Evolutionary conservation across 225 moss, liverwort and hornwort species (phyloP).

Genomic region (Bryoerythrophyllum caledonicum): DNA sequence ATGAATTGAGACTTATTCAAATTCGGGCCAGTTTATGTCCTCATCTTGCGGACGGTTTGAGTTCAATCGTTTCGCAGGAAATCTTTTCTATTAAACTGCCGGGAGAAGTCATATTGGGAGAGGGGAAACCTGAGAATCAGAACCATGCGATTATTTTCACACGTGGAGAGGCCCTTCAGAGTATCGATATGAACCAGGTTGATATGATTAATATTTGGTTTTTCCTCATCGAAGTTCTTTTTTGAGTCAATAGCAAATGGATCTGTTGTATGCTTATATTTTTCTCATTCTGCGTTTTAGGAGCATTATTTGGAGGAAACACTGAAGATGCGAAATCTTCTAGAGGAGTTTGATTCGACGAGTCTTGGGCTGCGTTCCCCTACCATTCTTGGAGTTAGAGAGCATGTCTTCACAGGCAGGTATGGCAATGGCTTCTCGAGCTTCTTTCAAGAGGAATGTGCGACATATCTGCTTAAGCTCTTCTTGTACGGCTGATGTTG

Average conservation of each 20-base stretch:
- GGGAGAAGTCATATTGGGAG: slow-evolving; percentile 55
- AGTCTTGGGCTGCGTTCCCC: slow-evolving; percentile 43
- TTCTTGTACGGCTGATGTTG: background rate
- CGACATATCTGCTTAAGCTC: background rate
- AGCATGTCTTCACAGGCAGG: slow-evolving; percentile 78
- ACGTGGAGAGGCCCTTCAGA: slow-evolving; percentile 71
- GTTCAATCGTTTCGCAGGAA: slow-evolving; percentile 39
- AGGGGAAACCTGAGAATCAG: slow-evolving; percentile 66
- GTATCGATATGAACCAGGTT: slow-evolving; percentile 75
- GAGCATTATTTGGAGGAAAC: slow-evolving; percentile 74
- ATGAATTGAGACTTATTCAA: slow-evolving; percentile 5
- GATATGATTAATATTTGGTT: slow-evolving; percentile 7
- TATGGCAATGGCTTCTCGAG: slow-evolving; percentile 24
- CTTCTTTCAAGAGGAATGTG: background rate
- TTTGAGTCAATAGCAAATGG: background rate
- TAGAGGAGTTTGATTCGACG: slow-evolving; percentile 62
- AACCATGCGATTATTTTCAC: slow-evolving; percentile 74
- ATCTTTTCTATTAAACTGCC: slow-evolving; percentile 66
- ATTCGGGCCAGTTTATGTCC: background rate
- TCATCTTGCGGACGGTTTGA: slow-evolving; percentile 10
- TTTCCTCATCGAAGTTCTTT: background rate
- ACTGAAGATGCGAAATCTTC: slow-evolving; percentile 65
- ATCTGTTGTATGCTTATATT: background rate
- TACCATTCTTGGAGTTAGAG: slow-evolving; percentile 72
- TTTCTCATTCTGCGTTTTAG: slow-evolving; percentile 18